phyloP scores from a whole-genome alignment of 305 asterid genomes.

The Galium porrigens region DNA sequence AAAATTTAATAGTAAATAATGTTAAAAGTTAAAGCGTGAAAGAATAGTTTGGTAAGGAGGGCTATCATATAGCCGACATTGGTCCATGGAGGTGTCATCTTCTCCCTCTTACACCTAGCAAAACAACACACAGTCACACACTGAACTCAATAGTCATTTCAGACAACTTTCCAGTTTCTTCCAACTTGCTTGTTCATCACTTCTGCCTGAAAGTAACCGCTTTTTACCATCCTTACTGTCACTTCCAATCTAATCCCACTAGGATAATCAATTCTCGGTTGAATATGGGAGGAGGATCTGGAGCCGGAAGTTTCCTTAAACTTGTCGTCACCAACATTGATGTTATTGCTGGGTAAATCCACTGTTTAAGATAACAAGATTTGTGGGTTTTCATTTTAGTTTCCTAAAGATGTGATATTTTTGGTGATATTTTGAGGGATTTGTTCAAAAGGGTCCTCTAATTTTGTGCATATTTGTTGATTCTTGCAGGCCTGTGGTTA shows the following conservation, averaged over 20 bases:
- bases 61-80: background rate
- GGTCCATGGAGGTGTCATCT: conserved; percentile 2
- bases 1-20: too few species aligned
- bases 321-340: conserved; percentile 39
- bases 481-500: conserved; percentile 80
- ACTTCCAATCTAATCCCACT: background rate
- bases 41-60: too few species aligned
- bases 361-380: conserved; percentile 2
- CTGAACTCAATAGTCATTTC: background rate
- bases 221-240: background rate
- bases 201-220: background rate
- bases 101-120: conserved; percentile 3
- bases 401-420: conserved; percentile 4
- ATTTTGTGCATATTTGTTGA: conserved; percentile 3
- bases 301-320: conserved; percentile 43
- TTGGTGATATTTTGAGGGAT: background rate
- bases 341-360: conserved; percentile 50
- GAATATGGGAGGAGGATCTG: conserved; percentile 54
- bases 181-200: conserved; percentile 10
- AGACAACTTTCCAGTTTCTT: background rate
- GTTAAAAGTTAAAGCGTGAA: too few species aligned
- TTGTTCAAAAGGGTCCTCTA: conserved; percentile 13
- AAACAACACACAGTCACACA: background rate
- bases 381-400: conserved; percentile 10
- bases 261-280: background rate